phyloP scores from a whole-genome alignment of 352 stramenopile genomes.

The Nothophytophthora sp. region DNA sequence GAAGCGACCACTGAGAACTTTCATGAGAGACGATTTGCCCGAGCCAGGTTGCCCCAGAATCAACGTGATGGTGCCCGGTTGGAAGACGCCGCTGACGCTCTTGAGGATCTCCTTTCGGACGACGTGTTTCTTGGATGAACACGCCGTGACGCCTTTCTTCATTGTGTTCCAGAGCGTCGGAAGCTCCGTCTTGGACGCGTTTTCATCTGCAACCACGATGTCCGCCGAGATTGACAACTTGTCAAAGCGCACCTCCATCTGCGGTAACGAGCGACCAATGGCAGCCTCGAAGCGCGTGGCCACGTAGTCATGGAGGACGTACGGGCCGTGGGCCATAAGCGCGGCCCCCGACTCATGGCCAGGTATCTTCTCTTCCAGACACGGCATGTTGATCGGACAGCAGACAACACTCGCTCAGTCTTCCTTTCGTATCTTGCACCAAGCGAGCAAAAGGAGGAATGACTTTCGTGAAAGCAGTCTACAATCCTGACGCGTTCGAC shows the following conservation, averaged over 20 bases:
- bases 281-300: conserved; percentile 27
- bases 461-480: no score
- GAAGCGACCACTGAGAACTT: conserved; percentile 36
- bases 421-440: neutral
- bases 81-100: conserved; percentile 42
- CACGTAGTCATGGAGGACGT: conserved; percentile 34
- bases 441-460: no score
- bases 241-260: conserved; percentile 41
- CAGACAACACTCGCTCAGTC: neutral
- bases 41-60: conserved; percentile 28
- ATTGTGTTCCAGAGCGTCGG: conserved; percentile 41
- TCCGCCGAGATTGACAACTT: conserved; percentile 28
- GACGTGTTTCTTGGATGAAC: conserved; percentile 35
- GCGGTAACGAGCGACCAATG: conserved; percentile 34
- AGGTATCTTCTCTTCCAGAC: conserved; percentile 1
- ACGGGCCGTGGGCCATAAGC: conserved; percentile 32
- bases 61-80: conserved; percentile 39
- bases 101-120: conserved; percentile 53
- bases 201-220: conserved; percentile 21
- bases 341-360: conserved; percentile 18
- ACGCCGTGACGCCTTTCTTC: conserved; percentile 21
- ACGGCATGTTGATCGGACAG: conserved; percentile 11
- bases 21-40: conserved; percentile 34
- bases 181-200: conserved; percentile 22
- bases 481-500: no score